These are phyloP conservation scores for Apophysomyces variabilis DNA, from an alignment of 371 early-diverging fungal species.

Conservation along the genomic window DNA sequence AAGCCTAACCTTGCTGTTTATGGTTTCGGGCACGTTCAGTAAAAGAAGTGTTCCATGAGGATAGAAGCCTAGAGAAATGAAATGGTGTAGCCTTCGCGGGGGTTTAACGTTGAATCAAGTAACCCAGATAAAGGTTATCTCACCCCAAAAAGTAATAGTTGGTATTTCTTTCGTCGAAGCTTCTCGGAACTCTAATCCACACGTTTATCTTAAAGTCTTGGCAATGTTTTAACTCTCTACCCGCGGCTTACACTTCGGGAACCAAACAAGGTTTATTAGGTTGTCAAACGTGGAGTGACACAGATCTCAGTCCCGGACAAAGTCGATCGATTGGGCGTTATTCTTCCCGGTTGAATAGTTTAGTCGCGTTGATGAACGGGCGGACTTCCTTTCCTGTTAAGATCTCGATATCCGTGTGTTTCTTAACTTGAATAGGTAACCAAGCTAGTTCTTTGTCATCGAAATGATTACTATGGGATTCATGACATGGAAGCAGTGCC, in stretches of 20 bases:
- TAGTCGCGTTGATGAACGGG: constrained; percentile 1
- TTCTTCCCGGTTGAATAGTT: neutral
- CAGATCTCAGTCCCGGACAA: constrained; percentile 10
- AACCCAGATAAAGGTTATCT: neutral
- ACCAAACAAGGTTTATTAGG: constrained; percentile 8
- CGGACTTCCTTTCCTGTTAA: neutral
- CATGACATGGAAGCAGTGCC: neutral
- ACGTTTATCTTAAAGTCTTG: constrained; percentile 8
- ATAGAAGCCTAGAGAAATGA: constrained; percentile 6
- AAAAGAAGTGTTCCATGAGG: constrained; percentile 7
- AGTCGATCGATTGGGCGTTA: constrained; percentile 2
- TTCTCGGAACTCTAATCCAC: constrained; percentile 10
- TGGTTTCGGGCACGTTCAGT: constrained; percentile 1
- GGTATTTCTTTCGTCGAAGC: neutral
- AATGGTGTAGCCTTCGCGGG: constrained; percentile 9
- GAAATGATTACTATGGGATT: neutral
- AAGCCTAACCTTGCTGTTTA: neutral
- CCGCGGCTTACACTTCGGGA: constrained; percentile 8
- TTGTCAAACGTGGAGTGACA: constrained; percentile 12
- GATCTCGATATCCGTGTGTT: neutral
- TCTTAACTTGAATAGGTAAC: constrained; percentile 5
- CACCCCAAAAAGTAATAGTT: constrained; percentile 1
- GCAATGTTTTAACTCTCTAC: neutral
- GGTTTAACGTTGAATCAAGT: neutral
- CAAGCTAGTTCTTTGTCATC: neutral